Conservation (phyloP, 208 protist species). For the Naegleria gruberi region DNA sequence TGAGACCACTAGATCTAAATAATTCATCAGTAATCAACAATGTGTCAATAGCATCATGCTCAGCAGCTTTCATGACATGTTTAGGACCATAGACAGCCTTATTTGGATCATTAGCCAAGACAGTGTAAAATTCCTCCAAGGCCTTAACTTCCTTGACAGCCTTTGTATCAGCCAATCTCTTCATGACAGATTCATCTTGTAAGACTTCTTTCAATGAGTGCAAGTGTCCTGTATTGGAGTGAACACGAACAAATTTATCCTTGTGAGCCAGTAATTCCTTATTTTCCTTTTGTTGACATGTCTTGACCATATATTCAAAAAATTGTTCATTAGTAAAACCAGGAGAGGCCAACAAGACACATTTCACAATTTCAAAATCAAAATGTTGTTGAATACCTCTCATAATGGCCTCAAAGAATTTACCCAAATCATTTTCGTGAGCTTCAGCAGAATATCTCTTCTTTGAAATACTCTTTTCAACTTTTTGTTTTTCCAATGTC, state of each 20-base stretch:
- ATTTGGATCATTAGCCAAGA: conserved; percentile 70
- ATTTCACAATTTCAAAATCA: conserved; percentile 82
- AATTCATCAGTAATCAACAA: conserved; percentile 83
- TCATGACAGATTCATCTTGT: background rate
- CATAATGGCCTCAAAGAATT: conserved; percentile 81
- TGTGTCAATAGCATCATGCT: conserved; percentile 60
- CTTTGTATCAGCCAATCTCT: conserved; percentile 68
- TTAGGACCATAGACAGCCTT: conserved; percentile 80
- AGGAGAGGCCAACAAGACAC: conserved; percentile 82
- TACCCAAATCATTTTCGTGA: conserved; percentile 70
- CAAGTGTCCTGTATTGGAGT: conserved; percentile 71
- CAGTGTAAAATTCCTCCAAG: conserved; percentile 83
- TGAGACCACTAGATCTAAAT: conserved; percentile 71
- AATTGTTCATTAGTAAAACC: conserved; percentile 84
- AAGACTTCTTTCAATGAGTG: conserved; percentile 50
- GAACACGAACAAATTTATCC: conserved; percentile 76
- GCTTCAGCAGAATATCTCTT: conserved; percentile 48
- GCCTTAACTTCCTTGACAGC: conserved; percentile 73
- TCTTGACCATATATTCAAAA: conserved; percentile 27
- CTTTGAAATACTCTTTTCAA: conserved; percentile 62
- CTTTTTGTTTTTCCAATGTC: conserved; percentile 73
- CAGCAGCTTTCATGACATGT: conserved; percentile 65
- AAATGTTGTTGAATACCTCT: conserved; percentile 74
- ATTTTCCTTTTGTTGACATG: conserved; percentile 49
- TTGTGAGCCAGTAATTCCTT: conserved; percentile 64